Evolutionary conservation across 2,329 filamentous ascomycete species (phyloP).

Genomic region (Aspergillus aculeatus): DNA sequence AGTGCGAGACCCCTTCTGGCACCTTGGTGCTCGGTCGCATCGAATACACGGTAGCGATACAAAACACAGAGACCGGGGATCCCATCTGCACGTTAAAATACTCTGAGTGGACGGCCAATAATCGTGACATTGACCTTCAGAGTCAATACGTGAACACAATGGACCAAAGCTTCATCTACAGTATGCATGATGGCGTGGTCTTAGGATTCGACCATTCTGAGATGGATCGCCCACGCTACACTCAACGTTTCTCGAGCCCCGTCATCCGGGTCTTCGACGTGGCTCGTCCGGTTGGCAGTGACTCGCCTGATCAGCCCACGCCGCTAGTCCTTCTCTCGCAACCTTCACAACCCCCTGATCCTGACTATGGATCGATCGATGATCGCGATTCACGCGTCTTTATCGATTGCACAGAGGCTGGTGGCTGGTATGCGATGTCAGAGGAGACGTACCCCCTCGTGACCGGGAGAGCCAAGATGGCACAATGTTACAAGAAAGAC

Average conservation of each 20-base stretch:
- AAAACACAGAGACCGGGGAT: slow-evolving; percentile 68
- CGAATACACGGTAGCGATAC: slow-evolving; percentile 86
- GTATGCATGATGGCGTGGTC: slow-evolving; percentile 78
- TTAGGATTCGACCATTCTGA: slow-evolving; percentile 72
- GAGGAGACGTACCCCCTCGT: slow-evolving; percentile 83
- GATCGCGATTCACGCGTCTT: slow-evolving; percentile 69
- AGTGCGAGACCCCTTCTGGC: slow-evolving; percentile 71
- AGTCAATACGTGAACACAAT: slow-evolving; percentile 76
- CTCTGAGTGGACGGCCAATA: slow-evolving; percentile 93
- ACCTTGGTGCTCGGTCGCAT: slow-evolving; percentile 81
- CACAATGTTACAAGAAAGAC: slow-evolving; percentile 56
- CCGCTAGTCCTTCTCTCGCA: slow-evolving; percentile 85
- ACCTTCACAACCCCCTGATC: slow-evolving; percentile 63
- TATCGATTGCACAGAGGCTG: slow-evolving; percentile 80
- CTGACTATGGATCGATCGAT: slow-evolving; percentile 44
- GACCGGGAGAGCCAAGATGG: slow-evolving; percentile 63
- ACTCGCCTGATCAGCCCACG: slow-evolving; percentile 59
- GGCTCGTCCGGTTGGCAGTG: slow-evolving; percentile 67
- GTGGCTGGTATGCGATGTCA: slow-evolving; percentile 92
- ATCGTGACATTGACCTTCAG: slow-evolving; percentile 81
- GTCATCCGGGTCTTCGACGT: slow-evolving; percentile 89
- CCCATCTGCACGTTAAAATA: slow-evolving; percentile 87
- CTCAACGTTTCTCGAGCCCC: slow-evolving; percentile 69
- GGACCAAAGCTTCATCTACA: slow-evolving; percentile 86
- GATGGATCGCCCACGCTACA: slow-evolving; percentile 59